Evolutionary conservation across 169 alveolate genomes (phyloP), one percentile per base, ranked within the genome.

Genomic region (Babesia ovata): DNA sequence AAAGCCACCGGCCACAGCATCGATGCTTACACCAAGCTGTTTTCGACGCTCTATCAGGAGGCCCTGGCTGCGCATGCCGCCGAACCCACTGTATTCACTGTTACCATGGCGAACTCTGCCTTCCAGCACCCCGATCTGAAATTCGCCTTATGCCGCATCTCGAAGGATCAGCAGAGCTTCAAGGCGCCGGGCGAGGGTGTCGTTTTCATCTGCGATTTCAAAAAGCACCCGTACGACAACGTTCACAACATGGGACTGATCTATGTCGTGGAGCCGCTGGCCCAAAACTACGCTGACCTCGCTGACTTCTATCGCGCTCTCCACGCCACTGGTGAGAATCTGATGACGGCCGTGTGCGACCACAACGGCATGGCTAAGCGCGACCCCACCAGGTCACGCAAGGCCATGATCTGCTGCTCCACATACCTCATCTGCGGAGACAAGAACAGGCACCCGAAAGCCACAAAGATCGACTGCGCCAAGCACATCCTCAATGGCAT

Each of bases 341-440:
- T 91, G 36, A 91, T 91, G 92, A 91, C 95, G 4, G 87, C 93
- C 12, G 67, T 91, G 24, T 89, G 94, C 72, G 95, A 91, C 88
- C 88, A 86, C 85, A 91, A 91, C 60, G 95, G 95, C 26, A 81
- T 66, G 70, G 94, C 90, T 17, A 90, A 91, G 60, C 81, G 94
- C 53, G 94, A 88, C 58, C 67, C 84, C 33, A 70, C 86, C 9
- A 71, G 65, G 44, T 79, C 78, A 46, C 83, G 70, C 29, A 79
- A 75, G 42, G 49, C 94, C 65, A 89, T 91, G 78, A 46, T 89
- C 52, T 48, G 79, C 4, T 91, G 94, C 71, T 86, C 93, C 70
- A 82, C 90, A 29, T 72, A 78, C 58, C 84, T 89, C 49, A 76
- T 91, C 33, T 52, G 91, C 39, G 93, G 91, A 21, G 91, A 78